These are phyloP conservation scores for Picochlorum sp. DNA, from an alignment of 139 green algal genomes.

Conservation along the genomic window DNA sequence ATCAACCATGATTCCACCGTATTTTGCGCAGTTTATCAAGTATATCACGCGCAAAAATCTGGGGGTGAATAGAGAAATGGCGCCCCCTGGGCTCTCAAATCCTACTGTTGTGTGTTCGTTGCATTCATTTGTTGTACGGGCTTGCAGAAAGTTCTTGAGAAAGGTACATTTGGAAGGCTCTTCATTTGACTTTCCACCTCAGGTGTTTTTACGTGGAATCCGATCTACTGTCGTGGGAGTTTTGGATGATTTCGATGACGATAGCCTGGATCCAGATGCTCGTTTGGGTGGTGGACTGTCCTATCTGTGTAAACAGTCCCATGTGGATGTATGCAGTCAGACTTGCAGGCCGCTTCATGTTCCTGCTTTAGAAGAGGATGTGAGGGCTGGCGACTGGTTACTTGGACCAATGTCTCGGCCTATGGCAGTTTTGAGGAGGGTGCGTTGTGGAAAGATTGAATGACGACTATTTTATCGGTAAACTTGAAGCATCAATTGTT, in stretches of 20 bases:
- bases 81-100: slow-evolving; percentile 69
- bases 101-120: slow-evolving; percentile 54
- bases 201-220: slow-evolving; percentile 12
- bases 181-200: neutral
- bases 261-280: neutral
- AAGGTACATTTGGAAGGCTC: slow-evolving; percentile 6
- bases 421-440: neutral
- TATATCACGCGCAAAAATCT: slow-evolving; percentile 62
- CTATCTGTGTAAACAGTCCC: slow-evolving; percentile 15
- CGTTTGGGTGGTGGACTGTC: slow-evolving; percentile 26
- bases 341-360: neutral
- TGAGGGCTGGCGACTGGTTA: neutral
- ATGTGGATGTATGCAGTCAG: neutral
- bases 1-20: neutral
- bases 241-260: too few relatives aligned
- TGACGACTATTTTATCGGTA: too few relatives aligned
- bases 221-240: slow-evolving; percentile 7
- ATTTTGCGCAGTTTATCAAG: slow-evolving; percentile 46
- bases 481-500: neutral
- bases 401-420: neutral
- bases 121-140: slow-evolving; percentile 62
- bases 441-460: too few relatives aligned
- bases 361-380: neutral
- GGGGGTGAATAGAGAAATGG: slow-evolving; percentile 49
- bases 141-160: slow-evolving; percentile 42